Evolutionary conservation across 495 filamentous ascomycete species (phyloP), one percentile per base, ranked within the genome.

Genomic region (Hypoxylon rickii): DNA sequence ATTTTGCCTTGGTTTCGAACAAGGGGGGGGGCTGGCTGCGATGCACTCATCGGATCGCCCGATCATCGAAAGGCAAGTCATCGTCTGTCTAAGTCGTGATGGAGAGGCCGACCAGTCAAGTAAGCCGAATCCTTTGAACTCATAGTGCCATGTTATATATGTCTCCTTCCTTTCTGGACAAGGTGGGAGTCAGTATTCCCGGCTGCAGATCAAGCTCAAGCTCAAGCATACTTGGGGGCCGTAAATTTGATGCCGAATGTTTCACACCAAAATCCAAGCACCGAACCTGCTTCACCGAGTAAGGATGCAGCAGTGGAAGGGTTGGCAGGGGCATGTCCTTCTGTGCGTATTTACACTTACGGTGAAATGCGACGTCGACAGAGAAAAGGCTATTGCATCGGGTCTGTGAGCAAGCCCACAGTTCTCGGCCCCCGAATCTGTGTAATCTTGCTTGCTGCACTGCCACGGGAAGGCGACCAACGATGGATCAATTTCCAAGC

Each of bases 11-110:
- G 21, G 19, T 44, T 49, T 57, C 12, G 53, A 49, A 40, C 51
- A 32, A 44, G 59, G 59, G 48, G 24, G 24, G 24, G 10, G 24
- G 4, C 3, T 32, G 5, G 8, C 17, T 24, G 29, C 22, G 47
- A 55, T 41, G 46, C 43, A 42, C 33, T 24, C 51, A 61, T 55
- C 40, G 50, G 52, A 61, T 61, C 58, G 46, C 51, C 58, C 58
- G 58, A 61, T 61, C 50, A 61, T 61, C 58, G 51, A 61, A 55
- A 58, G 45, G 51, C 41, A 61, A 49, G 56, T 59, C 55, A 43
- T 31, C 7, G 2, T 12, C 32, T 1, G 41, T 3, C 19, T 11
- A n/a, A 10, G 13, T 43, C 20, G 41, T 44, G 13, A 31, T 13
- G 4, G 11, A 17, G 8, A 24, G 18, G 13, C 34, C 4, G 24